A percentile compares a stretch with the other conserved stretches of the same genome.
These are phyloP conservation scores for Saksenaea oblongispora DNA, from an alignment of 371 early-diverging fungal species.

Conservation along the genomic window DNA sequence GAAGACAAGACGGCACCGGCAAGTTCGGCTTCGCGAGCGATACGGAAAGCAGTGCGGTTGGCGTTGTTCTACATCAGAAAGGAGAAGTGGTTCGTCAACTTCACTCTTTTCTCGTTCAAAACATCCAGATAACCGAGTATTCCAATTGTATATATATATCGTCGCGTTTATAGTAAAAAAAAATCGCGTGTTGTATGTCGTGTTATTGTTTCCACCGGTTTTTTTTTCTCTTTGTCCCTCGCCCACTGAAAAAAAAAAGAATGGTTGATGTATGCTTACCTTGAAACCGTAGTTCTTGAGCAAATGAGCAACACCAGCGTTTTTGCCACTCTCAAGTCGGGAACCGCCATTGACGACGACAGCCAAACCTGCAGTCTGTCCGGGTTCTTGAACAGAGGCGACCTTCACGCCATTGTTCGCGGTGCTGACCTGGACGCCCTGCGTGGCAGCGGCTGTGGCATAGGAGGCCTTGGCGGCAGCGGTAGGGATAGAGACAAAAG, in stretches of 20 bases:
- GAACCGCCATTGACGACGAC: conserved; percentile 90
- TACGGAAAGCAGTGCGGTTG: conserved; percentile 85
- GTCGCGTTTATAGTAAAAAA: not conserved
- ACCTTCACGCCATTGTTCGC: conserved; percentile 64
- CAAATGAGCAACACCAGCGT: conserved; percentile 85
- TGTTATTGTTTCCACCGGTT: not conserved
- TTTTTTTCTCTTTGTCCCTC: not conserved
- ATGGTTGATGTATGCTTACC: conserved; percentile 50
- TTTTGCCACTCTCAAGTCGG: conserved; percentile 74
- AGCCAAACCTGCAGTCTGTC: conserved; percentile 81
- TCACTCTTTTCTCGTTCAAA: not conserved
- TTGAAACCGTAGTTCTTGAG: conserved; percentile 92
- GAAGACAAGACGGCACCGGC: conserved; percentile 87
- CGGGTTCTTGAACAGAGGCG: conserved; percentile 60
- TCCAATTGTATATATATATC: not conserved
- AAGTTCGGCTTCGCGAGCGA: conserved; percentile 91
- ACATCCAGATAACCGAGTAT: not conserved
- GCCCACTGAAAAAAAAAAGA: not conserved
- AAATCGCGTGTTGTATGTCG: conserved; percentile 5
- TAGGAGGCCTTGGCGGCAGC: conserved; percentile 58
- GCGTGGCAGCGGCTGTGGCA: conserved; percentile 53
- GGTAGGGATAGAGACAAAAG: conserved; percentile 57
- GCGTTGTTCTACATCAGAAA: conserved; percentile 63
- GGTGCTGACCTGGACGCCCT: conserved; percentile 36
- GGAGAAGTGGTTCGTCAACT: not conserved